A percentile compares a stretch with the other conserved stretches of the same genome.
These are phyloP conservation scores for Thermochaetoides dissita DNA, from an alignment of 2,329 filamentous ascomycete genomes.

Conservation along the genomic window DNA sequence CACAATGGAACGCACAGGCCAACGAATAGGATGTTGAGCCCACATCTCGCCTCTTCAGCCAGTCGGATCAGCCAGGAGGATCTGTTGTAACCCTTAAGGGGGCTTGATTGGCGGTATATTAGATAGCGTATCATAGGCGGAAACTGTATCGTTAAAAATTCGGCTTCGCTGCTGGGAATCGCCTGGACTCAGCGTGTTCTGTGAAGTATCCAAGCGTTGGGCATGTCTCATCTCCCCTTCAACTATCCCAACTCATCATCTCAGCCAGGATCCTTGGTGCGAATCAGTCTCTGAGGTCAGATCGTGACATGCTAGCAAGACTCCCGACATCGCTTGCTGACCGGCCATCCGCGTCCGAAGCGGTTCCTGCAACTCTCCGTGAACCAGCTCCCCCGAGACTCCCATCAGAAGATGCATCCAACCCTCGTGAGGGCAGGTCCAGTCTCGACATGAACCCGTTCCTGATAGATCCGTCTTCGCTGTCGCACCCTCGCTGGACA, in stretches of 20 bases:
- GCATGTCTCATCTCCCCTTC: not conserved
- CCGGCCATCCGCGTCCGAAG: conserved; percentile 13
- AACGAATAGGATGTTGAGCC: no score
- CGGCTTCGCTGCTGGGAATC: no score
- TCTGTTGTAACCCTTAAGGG: no score
- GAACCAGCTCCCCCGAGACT: conserved; percentile 3
- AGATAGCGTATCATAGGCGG: no score
- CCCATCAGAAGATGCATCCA: conserved; percentile 8
- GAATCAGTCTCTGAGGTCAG: conserved; percentile 6
- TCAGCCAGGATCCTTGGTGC: not conserved
- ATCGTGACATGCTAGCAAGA: conserved; percentile 8
- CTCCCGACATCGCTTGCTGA: conserved; percentile 15
- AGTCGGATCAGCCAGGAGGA: no score
- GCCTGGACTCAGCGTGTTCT: no score
- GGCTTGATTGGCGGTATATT: no score
- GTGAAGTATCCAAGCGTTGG: no score
- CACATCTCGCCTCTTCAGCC: no score
- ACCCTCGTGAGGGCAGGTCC: conserved; percentile 16
- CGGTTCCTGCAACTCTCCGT: conserved; percentile 10
- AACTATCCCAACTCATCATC: not conserved
- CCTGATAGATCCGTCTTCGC: conserved; percentile 21
- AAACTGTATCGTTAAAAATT: no score
- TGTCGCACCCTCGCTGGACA: conserved; percentile 18
- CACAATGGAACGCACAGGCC: no score
- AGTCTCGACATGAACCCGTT: conserved; percentile 15